Evolutionary conservation across 768 basidiomycete species (phyloP).

Genomic region (Amyloporia xantha): DNA sequence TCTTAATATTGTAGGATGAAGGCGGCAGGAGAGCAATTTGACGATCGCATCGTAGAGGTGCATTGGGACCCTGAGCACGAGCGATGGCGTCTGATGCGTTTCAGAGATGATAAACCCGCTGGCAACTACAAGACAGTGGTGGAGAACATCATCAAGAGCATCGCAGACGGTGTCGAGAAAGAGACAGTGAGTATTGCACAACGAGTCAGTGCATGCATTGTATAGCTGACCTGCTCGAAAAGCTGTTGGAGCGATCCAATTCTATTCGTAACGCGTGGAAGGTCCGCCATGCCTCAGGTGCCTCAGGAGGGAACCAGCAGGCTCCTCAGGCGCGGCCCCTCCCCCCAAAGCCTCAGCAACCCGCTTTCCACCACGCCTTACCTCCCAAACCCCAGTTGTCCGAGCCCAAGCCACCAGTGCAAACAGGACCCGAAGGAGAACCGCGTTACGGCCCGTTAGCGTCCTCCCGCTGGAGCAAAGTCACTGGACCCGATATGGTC

Average conservation of each 20-base stretch:
- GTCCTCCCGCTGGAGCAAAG: conserved; percentile 65
- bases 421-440: conserved; percentile 26
- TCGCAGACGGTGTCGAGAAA: conserved; percentile 91
- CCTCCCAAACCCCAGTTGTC: conserved; percentile 16
- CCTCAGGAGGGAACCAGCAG: conserved; percentile 25
- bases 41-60: conserved; percentile 93
- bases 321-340: conserved; percentile 20
- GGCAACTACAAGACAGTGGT: conserved; percentile 86
- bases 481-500: conserved; percentile 53
- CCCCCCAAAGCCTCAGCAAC: not conserved
- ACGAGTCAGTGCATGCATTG: not conserved
- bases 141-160: conserved; percentile 83
- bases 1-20: conserved; percentile 87
- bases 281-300: conserved; percentile 37
- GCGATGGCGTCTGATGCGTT: conserved; percentile 88
- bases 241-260: conserved; percentile 64
- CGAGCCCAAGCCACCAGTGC: conserved; percentile 13
- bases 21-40: conserved; percentile 73
- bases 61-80: conserved; percentile 70
- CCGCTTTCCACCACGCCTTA: not conserved
- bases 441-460: conserved; percentile 62
- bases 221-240: conserved; percentile 17
- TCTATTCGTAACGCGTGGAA: conserved; percentile 74
- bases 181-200: conserved; percentile 45
- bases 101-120: conserved; percentile 88